A percentile compares a stretch with the other conserved stretches of the same genome.
Conservation (phyloP, 805 yeast species). For the Yarrowia hollandica region DNA sequence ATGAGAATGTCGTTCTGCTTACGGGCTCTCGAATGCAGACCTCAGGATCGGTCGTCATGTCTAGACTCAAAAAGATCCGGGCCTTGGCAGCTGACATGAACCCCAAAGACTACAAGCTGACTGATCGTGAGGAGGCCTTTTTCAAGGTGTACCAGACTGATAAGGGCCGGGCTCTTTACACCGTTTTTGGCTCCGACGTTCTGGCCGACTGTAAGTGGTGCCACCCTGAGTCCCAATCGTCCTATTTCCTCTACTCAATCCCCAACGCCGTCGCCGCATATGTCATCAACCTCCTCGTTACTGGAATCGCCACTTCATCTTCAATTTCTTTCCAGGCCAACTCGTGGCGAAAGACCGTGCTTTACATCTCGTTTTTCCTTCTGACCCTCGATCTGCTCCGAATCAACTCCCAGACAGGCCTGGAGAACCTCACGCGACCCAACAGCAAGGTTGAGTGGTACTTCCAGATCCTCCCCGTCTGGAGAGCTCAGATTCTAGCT, state of each 20-base stretch:
- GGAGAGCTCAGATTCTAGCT: constrained; percentile 30
- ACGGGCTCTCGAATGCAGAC: constrained; percentile 34
- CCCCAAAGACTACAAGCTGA: constrained; percentile 17
- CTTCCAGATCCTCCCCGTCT: constrained; percentile 32
- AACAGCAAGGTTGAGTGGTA: constrained; percentile 31
- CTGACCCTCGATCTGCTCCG: constrained; percentile 15
- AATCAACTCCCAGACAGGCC: constrained; percentile 23
- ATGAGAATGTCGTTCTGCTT: constrained; percentile 31
- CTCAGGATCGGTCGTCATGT: constrained; percentile 31
- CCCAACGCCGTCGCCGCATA: constrained; percentile 33
- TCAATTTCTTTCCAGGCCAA: constrained; percentile 29
- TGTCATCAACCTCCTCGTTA: constrained; percentile 30
- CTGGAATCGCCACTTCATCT: constrained; percentile 31
- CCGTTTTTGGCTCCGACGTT: constrained; percentile 35
- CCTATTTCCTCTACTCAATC: constrained; percentile 32
- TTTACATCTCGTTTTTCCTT: constrained; percentile 13
- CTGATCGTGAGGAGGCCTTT: constrained; percentile 29
- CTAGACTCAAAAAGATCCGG: constrained; percentile 28
- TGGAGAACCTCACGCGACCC: constrained; percentile 29
- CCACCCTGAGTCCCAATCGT: constrained; percentile 22
- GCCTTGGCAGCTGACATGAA: constrained; percentile 8
- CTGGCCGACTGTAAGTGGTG: constrained; percentile 36
- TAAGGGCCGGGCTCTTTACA: constrained; percentile 32
- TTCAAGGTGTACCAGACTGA: constrained; percentile 30
- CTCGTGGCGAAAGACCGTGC: constrained; percentile 21